A percentile compares a stretch with the other conserved stretches of the same genome.
These are phyloP conservation scores for Alternaria infectoria DNA, from an alignment of 2,329 filamentous ascomycete species.

Conservation along the genomic window DNA sequence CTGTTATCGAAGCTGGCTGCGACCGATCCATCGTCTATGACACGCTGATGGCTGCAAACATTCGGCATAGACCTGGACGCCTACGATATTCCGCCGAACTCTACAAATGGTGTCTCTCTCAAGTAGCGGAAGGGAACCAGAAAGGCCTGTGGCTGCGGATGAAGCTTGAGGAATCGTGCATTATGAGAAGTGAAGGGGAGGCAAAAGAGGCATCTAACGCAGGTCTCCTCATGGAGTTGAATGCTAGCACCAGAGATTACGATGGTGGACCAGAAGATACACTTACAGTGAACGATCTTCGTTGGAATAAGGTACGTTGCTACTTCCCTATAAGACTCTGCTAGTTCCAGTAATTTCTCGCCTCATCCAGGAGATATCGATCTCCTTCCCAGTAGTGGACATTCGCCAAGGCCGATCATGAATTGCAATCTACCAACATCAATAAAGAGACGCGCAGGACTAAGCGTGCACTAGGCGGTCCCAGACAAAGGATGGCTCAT, in stretches of 20 bases:
- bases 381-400: too few species aligned
- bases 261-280: slow-evolving; percentile 24
- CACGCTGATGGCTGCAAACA: slow-evolving; percentile 28
- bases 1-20: slow-evolving; percentile 39
- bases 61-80: slow-evolving; percentile 14
- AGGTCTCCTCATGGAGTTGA: slow-evolving; percentile 6
- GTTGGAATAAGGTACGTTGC: slow-evolving; percentile 38
- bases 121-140: slow-evolving; percentile 20
- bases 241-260: slow-evolving; percentile 23
- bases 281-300: slow-evolving; percentile 21
- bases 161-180: slow-evolving; percentile 30
- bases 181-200: background rate
- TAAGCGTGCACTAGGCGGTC: slow-evolving; percentile 19
- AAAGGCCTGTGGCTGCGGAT: slow-evolving; percentile 37
- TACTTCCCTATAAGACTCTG: too few species aligned
- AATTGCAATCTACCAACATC: background rate
- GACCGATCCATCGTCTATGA: slow-evolving; percentile 42
- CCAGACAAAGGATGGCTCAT: slow-evolving; percentile 25
- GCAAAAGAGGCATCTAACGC: too few species aligned
- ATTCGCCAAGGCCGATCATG: too few species aligned
- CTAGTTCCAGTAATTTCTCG: too few species aligned
- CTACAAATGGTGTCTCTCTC: slow-evolving; percentile 38
- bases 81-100: slow-evolving; percentile 25
- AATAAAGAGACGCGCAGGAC: background rate
- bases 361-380: too few species aligned